Evolutionary conservation across 257 asterid species (phyloP).

Genomic region (Perilla frutescens): DNA sequence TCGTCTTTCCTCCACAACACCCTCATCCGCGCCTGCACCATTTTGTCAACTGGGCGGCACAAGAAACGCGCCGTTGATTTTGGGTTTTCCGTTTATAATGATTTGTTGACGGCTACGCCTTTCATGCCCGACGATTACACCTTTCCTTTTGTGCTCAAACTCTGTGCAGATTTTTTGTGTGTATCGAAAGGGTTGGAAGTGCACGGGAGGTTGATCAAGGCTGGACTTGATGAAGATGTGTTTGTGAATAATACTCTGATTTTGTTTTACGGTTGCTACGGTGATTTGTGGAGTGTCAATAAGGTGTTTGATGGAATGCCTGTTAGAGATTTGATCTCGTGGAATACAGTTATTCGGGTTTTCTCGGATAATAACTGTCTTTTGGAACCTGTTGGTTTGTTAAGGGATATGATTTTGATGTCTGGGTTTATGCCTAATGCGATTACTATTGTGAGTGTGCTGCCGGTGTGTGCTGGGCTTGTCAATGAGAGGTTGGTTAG

Average conservation of each 20-base stretch:
- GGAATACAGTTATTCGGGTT: constrained; percentile 7
- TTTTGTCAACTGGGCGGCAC: background rate
- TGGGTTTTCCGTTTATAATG: background rate
- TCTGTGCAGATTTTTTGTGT: background rate
- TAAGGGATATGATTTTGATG: background rate
- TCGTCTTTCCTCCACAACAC: background rate
- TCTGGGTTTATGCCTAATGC: background rate
- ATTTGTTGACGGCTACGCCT: background rate
- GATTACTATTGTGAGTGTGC: background rate
- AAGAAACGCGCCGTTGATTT: background rate
- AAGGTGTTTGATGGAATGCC: background rate
- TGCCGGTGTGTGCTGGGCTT: background rate
- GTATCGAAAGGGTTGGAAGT: background rate
- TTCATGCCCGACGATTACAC: background rate
- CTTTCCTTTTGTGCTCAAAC: background rate
- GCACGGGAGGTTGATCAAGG: constrained; percentile 2
- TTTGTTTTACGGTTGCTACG: background rate
- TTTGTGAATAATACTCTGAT: constrained; percentile 3
- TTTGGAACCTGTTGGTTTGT: background rate
- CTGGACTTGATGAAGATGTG: background rate
- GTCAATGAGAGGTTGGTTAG: background rate
- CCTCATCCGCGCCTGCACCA: background rate
- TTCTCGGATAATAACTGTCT: background rate
- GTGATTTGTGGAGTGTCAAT: background rate
- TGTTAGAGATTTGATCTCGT: background rate